These are phyloP conservation scores for Quillaja saponaria DNA, from an alignment of 306 rosid species.

Conservation along the genomic window DNA sequence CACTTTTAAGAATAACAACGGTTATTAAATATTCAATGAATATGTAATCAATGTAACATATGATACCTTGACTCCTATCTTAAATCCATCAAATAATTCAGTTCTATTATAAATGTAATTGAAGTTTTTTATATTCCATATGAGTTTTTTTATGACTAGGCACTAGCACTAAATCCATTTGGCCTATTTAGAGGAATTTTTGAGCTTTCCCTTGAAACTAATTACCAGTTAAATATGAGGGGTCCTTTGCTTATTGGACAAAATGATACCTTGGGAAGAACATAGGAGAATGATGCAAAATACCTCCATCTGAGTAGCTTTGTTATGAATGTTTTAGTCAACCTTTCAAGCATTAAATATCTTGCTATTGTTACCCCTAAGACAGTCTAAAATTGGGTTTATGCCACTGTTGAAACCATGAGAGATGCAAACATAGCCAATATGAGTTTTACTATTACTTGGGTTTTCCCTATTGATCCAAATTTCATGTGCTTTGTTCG, in stretches of 20 bases:
- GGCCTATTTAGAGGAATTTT: conserved; percentile 68
- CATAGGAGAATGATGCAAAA: conserved; percentile 81
- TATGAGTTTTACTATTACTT: conserved; percentile 84
- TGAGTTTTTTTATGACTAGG: conserved; percentile 75
- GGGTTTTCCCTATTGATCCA: conserved; percentile 80
- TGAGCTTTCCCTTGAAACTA: conserved; percentile 67
- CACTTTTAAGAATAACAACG: conserved; percentile 61
- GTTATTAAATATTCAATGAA: conserved; percentile 78
- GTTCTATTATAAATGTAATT: conserved; percentile 80
- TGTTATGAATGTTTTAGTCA: conserved; percentile 55
- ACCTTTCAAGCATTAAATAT: conserved; percentile 64
- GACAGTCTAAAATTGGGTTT: conserved; percentile 85
- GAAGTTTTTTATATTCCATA: conserved; percentile 89
- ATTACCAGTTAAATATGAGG: conserved; percentile 81
- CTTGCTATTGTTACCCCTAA: conserved; percentile 55
- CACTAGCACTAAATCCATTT: conserved; percentile 57
- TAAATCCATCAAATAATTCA: conserved; percentile 74
- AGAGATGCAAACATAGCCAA: conserved; percentile 25
- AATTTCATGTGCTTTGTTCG: conserved; percentile 67
- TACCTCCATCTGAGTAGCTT: conserved; percentile 86
- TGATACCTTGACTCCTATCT: conserved; percentile 56
- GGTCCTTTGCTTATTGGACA: conserved; percentile 75
- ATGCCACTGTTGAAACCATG: conserved; percentile 88
- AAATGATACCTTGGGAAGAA: conserved; percentile 88
- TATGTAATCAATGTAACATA: conserved; percentile 74